phyloP scores from a whole-genome alignment of 768 basidiomycete species.

The Hygrocybe punicea region DNA sequence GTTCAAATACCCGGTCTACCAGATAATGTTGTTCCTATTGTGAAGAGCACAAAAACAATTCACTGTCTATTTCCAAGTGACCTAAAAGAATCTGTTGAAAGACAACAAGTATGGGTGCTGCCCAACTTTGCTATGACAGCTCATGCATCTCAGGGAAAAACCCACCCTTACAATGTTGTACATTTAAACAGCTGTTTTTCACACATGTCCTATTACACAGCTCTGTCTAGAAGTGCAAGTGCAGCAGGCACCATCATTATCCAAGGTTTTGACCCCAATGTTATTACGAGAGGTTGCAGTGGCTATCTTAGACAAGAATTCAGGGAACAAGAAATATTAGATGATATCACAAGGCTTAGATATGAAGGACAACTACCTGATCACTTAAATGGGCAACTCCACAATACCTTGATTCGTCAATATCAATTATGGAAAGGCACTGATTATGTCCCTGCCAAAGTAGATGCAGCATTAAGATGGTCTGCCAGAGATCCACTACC shows the following conservation, averaged over 20 bases:
- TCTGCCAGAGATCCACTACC: slow-evolving; percentile 11
- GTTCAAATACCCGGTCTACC: slow-evolving; percentile 11
- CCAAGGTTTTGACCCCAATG: slow-evolving; percentile 19
- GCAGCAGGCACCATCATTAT: slow-evolving; percentile 29
- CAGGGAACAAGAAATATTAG: slow-evolving; percentile 30
- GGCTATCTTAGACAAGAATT: slow-evolving; percentile 16
- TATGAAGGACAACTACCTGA: slow-evolving; percentile 22
- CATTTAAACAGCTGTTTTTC: slow-evolving; percentile 20
- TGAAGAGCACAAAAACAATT: not conserved
- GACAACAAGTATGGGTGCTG: slow-evolving; percentile 23
- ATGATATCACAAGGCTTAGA: slow-evolving; percentile 30
- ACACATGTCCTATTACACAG: too few species aligned
- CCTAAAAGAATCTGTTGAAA: slow-evolving; percentile 6
- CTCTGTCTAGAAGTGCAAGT: too few species aligned
- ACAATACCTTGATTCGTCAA: slow-evolving; percentile 12
- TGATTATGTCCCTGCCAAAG: slow-evolving; percentile 17
- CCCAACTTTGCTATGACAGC: slow-evolving; percentile 30
- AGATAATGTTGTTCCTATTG: slow-evolving; percentile 16
- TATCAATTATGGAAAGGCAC: slow-evolving; percentile 9
- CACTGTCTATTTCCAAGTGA: slow-evolving; percentile 16
- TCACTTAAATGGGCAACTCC: not conserved
- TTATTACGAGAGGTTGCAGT: slow-evolving; percentile 25
- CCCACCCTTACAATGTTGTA: slow-evolving; percentile 25
- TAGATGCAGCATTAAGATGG: slow-evolving; percentile 18
- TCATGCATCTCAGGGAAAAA: slow-evolving; percentile 28